These are phyloP conservation scores for Debaryomyces sp. DNA, from an alignment of 1,139 yeast genomes.

Conservation along the genomic window DNA sequence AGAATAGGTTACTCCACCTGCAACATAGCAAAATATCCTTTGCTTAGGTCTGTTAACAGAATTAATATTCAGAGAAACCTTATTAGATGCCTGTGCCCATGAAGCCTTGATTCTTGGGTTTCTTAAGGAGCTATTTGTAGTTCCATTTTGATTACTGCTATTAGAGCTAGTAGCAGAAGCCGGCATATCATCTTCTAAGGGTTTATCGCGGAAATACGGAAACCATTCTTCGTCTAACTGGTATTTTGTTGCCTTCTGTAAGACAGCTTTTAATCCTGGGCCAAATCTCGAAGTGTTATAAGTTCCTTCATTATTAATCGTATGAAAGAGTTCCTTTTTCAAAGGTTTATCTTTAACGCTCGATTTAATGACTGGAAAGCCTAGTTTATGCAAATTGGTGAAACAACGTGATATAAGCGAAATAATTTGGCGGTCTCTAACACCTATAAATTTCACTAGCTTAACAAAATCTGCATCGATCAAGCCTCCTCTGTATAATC, in stretches of 20 bases:
- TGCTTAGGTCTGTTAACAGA: constrained; percentile 54
- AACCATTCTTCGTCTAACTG: constrained; percentile 59
- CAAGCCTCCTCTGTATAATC: constrained; percentile 83
- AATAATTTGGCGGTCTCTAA: constrained; percentile 56
- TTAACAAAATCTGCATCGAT: constrained; percentile 74
- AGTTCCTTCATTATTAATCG: constrained; percentile 64
- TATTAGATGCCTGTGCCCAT: constrained; percentile 67
- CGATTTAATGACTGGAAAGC: constrained; percentile 64
- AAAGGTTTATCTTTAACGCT: constrained; percentile 40
- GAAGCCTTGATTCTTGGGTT: constrained; percentile 79
- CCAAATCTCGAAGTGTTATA: constrained; percentile 77
- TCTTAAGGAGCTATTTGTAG: constrained; percentile 48
- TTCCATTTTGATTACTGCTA: constrained; percentile 24
- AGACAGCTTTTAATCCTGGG: constrained; percentile 66
- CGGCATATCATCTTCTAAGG: constrained; percentile 59
- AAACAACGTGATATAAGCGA: constrained; percentile 54
- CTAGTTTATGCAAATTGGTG: constrained; percentile 65
- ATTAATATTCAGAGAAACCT: constrained; percentile 19
- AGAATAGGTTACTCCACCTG: constrained; percentile 88
- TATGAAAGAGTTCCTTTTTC: constrained; percentile 57
- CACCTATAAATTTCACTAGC: constrained; percentile 68
- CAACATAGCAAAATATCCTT: constrained; percentile 74
- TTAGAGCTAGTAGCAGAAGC: constrained; percentile 22
- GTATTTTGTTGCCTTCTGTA: constrained; percentile 51
- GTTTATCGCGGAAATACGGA: constrained; percentile 80